Base-by-base conservation (phyloP, 2,329 filamentous ascomycete species). In the Orbilia blumenaviensis region DNA sequence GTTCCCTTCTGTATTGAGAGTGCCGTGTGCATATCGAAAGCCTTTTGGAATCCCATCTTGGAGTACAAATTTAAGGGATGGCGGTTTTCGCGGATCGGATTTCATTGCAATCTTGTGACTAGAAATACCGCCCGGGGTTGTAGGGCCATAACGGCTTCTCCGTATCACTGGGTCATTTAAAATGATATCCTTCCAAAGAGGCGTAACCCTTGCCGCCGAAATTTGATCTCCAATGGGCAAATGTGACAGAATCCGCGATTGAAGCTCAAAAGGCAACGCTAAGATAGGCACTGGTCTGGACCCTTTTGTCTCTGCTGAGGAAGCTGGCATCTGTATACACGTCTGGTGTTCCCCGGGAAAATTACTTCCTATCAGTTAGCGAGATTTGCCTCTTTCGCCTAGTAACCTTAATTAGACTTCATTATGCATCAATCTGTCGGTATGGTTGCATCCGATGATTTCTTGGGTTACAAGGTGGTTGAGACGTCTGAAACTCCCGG, bases 161-260 rank as follows among this genome's bases (percentile, higher is more conserved):
- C 38, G 23, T 23, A 50, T 18, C 44, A 29, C 0, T 2, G 9
- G 25, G 21, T 32, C n/a, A 6, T 58, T 38, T 3, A 63, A 21
- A 12, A 72, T n/a, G 16, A 64, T 66, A 25, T 64, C 50, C 21
- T 48, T 50, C 58, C 58, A 58, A 18, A 41, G 16, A 25, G 12
- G 3, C 9, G 44, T 64, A 21, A 64, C 21, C 1, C 29, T 29
- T 7, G 48, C 48, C 12, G 50, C 60, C 4, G 41, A 12, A 34
- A 72, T n/a, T n/a, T 72, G 67, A 10, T 72, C 67, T 9, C 9
- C 2, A 42, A 58, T 38, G 14, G 23, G 1, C 18, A 72, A 60
- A 27, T 48, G 41, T 27, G 46, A 44, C 44, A 72, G 27, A 36
- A 72, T 48, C 10, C 38, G 46, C 8, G 21, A n/a, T 23, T 64